These are phyloP conservation scores for Conoideocrella luteorostrata DNA, from an alignment of 2,329 filamentous ascomycete genomes.

Conservation along the genomic window DNA sequence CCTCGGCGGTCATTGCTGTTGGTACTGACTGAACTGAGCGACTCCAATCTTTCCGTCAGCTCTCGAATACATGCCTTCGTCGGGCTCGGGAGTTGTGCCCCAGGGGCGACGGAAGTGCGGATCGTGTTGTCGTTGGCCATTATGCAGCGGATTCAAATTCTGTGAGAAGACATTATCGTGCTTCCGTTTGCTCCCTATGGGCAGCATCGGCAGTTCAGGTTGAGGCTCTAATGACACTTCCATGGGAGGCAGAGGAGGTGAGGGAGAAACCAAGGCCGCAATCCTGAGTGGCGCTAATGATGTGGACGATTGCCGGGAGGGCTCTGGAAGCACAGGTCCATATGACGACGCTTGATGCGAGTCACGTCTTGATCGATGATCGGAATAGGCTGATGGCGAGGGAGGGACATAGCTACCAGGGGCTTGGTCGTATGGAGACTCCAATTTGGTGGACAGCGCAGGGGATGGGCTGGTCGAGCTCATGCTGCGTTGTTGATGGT, in stretches of 20 bases:
- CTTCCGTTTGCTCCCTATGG: conserved; percentile 30
- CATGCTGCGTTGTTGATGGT: conserved; percentile 17
- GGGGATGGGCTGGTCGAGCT: conserved; percentile 26
- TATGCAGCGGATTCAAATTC: conserved; percentile 25
- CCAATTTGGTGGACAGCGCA: conserved; percentile 22
- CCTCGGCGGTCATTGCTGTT: conserved; percentile 3
- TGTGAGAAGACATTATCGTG: conserved; percentile 29
- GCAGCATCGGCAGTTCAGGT: conserved; percentile 18
- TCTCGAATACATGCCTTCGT: conserved; percentile 26
- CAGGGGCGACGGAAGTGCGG: conserved; percentile 21
- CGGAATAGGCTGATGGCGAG: conserved; percentile 27
- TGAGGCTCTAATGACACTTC: conserved; percentile 26
- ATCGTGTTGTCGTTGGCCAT: conserved; percentile 31
- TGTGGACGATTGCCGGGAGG: conserved; percentile 11
- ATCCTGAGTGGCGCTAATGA: conserved; percentile 32
- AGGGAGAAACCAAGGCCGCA: conserved; percentile 25
- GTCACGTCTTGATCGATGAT: conserved; percentile 22
- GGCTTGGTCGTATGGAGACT: conserved; percentile 28
- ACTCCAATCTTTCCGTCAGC: conserved; percentile 27
- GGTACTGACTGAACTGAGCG: conserved; percentile 25
- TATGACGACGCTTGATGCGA: conserved; percentile 23
- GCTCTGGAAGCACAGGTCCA: conserved; percentile 18
- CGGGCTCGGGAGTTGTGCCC: conserved; percentile 20
- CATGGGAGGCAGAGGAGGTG: conserved; percentile 22
- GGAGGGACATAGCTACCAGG: conserved; percentile 32